Percentiles rank a stretch among this genome's conserved stretches.
Evolutionary conservation across 768 basidiomycete species (phyloP).

Genomic region (Hydnomerulius pinastri): DNA sequence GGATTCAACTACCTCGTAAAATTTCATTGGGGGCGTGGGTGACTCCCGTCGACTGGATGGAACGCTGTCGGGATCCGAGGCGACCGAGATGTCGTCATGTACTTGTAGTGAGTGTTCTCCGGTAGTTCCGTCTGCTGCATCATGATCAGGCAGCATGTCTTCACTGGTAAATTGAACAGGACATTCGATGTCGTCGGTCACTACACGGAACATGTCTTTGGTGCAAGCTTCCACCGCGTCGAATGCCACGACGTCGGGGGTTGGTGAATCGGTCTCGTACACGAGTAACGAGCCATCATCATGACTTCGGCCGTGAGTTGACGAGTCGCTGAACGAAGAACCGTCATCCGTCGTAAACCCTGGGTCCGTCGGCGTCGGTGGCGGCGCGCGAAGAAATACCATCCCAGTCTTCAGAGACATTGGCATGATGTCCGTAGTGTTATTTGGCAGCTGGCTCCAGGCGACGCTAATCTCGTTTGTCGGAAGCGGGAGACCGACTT

Average conservation of each 20-base stretch:
- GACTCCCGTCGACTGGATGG: conserved; percentile 2
- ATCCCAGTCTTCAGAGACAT: conserved; percentile 4
- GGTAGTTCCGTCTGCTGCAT: background rate
- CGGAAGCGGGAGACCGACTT: conserved; percentile 18
- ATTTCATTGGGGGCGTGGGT: conserved; percentile 6
- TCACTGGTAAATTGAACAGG: background rate
- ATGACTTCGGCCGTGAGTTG: background rate
- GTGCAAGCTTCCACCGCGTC: background rate
- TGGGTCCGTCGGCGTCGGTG: conserved; percentile 17
- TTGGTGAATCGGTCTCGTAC: conserved; percentile 1
- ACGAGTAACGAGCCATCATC: conserved; percentile 4
- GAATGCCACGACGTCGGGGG: conserved; percentile 2
- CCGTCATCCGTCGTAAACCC: conserved; percentile 6
- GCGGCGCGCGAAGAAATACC: conserved; percentile 14
- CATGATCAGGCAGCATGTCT: background rate
- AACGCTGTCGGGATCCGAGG: conserved; percentile 14
- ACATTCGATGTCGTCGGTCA: background rate
- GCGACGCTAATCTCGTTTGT: conserved; percentile 13
- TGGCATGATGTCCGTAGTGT: conserved; percentile 11
- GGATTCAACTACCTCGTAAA: conserved; percentile 9
- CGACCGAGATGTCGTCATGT: background rate
- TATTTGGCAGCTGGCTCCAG: conserved; percentile 30
- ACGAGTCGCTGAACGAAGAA: background rate
- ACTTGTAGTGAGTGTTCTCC: conserved; percentile 1
- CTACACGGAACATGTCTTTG: background rate